Percentiles rank a stretch among this genome's conserved stretches.
Conservation (phyloP, 2,329 filamentous ascomycete genomes). For the Diaporthe vexans region DNA sequence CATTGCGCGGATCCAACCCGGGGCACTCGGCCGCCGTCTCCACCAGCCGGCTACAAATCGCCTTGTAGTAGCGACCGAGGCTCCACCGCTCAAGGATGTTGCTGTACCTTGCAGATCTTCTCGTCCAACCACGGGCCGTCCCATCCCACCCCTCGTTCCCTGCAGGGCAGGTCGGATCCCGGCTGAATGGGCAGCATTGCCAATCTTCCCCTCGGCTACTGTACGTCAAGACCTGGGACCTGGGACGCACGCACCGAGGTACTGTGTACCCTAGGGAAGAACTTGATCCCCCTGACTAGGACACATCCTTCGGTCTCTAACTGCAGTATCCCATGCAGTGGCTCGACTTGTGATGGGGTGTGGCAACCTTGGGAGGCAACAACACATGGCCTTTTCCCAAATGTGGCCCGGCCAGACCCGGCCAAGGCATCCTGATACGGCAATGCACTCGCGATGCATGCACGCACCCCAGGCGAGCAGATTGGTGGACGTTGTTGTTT, state of each 20-base stretch:
- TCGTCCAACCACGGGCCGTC: constrained; percentile 29
- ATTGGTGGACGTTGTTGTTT: background rate
- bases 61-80: background rate
- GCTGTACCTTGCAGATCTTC: constrained; percentile 34
- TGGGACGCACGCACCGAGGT: constrained; percentile 9
- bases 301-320: constrained; percentile 21
- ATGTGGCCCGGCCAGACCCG: constrained; percentile 16
- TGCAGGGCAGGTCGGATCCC: constrained; percentile 29
- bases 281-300: background rate
- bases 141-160: constrained; percentile 32
- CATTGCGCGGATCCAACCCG: background rate
- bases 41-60: background rate
- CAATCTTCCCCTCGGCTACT: constrained; percentile 11
- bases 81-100: constrained; percentile 1
- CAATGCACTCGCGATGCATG: constrained; percentile 17
- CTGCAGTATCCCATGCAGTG: constrained; percentile 2
- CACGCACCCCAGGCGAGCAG: background rate
- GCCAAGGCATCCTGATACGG: constrained; percentile 21
- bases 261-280: too few relatives aligned
- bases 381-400: constrained; percentile 21
- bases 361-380: background rate
- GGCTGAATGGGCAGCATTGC: constrained; percentile 16
- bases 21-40: constrained; percentile 10
- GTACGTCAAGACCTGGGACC: constrained; percentile 14
- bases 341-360: background rate